Percentiles rank a stretch among this genome's conserved stretches.
phyloP scores from a whole-genome alignment of 495 filamentous ascomycete genomes.

The Neurospora sp. region DNA sequence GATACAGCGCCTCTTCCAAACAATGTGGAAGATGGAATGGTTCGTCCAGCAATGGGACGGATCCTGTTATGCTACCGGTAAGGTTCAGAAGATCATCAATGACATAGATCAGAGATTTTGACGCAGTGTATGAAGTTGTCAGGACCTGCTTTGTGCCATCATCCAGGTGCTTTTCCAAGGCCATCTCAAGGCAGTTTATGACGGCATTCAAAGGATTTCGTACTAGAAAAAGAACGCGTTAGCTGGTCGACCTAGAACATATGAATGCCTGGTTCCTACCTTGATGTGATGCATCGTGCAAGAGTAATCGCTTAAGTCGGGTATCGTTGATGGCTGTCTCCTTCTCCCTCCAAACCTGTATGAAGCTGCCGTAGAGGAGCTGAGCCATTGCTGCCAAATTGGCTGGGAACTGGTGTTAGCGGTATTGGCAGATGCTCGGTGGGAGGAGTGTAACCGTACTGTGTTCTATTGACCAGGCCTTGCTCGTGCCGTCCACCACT shows the following conservation, averaged over 20 bases:
- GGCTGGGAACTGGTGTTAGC: conserved; percentile 20
- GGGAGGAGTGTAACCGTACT: neutral
- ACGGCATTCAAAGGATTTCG: conserved; percentile 80
- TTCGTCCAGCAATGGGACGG: conserved; percentile 60
- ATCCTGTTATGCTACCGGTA: conserved; percentile 68
- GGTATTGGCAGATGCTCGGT: neutral
- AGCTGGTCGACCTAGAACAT: neutral
- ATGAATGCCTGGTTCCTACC: neutral
- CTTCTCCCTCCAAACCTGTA: conserved; percentile 76
- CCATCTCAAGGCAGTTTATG: conserved; percentile 83
- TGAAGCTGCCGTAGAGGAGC: conserved; percentile 64
- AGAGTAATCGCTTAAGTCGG: conserved; percentile 58
- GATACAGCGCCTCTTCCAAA: conserved; percentile 55
- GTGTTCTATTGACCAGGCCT: conserved; percentile 54
- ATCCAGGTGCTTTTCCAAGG: conserved; percentile 65
- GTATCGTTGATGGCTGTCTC: conserved; percentile 45
- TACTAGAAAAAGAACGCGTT: conserved; percentile 39
- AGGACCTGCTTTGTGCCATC: conserved; percentile 66
- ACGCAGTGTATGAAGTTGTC: conserved; percentile 72
- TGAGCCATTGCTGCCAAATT: conserved; percentile 74
- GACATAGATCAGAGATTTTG: conserved; percentile 80
- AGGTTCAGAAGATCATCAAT: conserved; percentile 82
- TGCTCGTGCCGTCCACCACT: conserved; percentile 52
- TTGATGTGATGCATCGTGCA: conserved; percentile 70
- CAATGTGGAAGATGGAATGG: conserved; percentile 55